Evolutionary conservation across 1,284 basidiomycete species (phyloP), one percentile per base, ranked within the genome.

Genomic region (Cryptococcus maquisensis): DNA sequence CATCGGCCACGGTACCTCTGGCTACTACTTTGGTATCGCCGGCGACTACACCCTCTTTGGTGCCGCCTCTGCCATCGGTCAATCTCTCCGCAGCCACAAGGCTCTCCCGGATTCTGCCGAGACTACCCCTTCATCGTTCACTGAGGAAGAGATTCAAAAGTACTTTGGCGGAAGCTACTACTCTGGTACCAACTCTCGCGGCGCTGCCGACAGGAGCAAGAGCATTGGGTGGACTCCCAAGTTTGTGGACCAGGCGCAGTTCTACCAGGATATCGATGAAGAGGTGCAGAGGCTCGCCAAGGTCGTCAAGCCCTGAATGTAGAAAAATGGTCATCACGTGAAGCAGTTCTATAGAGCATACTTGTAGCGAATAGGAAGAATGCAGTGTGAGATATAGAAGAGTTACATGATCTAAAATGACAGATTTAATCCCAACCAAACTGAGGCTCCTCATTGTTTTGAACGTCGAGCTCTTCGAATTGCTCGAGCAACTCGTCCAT

Each of bases 401-500:
- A 40, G 39, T 32, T 7, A 32, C 28, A 32, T 32, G 28, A 32
- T 32, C 28, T 32, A 32, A n/a, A 32, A 32, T 32, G 28, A 32
- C 28, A 32, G 28, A 32, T 32, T n/a, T 32, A 32, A 32, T 32
- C 28, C 28, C 28, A 32, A 8, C 28, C 28, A 3, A 32, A 44
- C 42, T 20, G 42, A 44, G 23, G 45, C 26, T 44, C 26, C 44
- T 38, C 55, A 47, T 54, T 67, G 32, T 69, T 67, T 59, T 62
- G 63, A 68, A 79, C 62, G 16, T 61, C 72, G 62, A 81, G 62
- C 47, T 77, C 79, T 67, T 97, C 93, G 69, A 98, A 90, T 72
- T 90, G 86, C 61, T 97, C 93, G 65, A 98, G 76, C 60, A 98
- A 76, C 77, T 98, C 95, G 66, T 95, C 85, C 66, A 97, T 74